A percentile compares a stretch with the other conserved stretches of the same genome.
phyloP scores from a whole-genome alignment of 177 flowering plant species.

The Vitis hybrid region DNA sequence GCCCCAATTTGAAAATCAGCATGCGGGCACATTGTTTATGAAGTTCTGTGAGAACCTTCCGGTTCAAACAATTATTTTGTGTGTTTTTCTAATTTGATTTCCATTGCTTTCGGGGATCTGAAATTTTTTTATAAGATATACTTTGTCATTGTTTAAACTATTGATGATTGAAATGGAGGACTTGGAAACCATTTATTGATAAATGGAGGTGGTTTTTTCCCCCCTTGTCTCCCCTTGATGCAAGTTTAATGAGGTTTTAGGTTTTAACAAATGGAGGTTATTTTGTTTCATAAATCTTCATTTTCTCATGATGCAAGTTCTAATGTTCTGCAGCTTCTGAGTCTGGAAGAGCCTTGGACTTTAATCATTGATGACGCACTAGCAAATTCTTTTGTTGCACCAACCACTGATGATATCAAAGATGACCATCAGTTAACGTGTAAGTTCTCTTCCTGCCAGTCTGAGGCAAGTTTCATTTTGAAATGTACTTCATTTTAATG shows the following conservation, averaged over 20 bases:
- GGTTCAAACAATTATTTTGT: neutral
- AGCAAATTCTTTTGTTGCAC: conserved; percentile 90
- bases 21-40: neutral
- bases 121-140: too few species aligned
- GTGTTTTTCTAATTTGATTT: too few species aligned
- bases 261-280: neutral
- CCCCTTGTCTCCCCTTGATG: too few species aligned
- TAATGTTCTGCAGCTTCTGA: conserved; percentile 48
- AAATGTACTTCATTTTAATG: too few species aligned
- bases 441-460: conserved; percentile 34
- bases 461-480: neutral
- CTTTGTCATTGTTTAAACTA: too few species aligned
- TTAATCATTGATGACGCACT: conserved; percentile 82
- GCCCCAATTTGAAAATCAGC: neutral
- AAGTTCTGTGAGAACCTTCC: neutral
- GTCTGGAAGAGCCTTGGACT: conserved; percentile 82
- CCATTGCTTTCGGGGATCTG: too few species aligned
- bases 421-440: conserved; percentile 78
- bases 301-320: neutral
- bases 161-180: too few species aligned
- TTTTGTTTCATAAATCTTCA: neutral
- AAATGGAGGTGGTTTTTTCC: neutral
- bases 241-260: too few species aligned
- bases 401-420: conserved; percentile 74
- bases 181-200: neutral